Percentiles rank a stretch among this genome's conserved stretches.
These are phyloP conservation scores for Blastobotrys ciferrii DNA, from an alignment of 1,139 yeast genomes.

Conservation along the genomic window DNA sequence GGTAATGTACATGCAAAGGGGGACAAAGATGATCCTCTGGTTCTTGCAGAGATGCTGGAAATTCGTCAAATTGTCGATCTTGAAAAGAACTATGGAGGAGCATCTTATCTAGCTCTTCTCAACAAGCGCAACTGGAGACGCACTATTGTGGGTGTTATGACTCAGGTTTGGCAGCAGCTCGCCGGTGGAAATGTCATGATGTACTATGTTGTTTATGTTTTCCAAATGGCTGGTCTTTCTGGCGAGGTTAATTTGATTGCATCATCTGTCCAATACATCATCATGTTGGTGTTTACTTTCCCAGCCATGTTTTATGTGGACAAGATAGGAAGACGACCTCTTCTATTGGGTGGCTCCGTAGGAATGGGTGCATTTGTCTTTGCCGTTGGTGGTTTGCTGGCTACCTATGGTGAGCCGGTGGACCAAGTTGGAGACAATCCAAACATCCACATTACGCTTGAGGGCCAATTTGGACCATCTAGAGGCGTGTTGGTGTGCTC, in stretches of 20 bases:
- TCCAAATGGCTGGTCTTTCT: slow-evolving; percentile 39
- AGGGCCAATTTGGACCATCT: slow-evolving; percentile 39
- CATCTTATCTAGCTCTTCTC: slow-evolving; percentile 46
- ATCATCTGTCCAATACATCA: slow-evolving; percentile 57
- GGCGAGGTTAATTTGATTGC: slow-evolving; percentile 43
- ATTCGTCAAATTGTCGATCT: slow-evolving; percentile 46
- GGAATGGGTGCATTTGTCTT: slow-evolving; percentile 43
- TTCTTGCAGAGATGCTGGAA: slow-evolving; percentile 55
- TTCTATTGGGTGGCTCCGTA: slow-evolving; percentile 35
- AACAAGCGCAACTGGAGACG: slow-evolving; percentile 47
- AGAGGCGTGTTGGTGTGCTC: slow-evolving; percentile 55
- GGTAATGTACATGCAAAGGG: slow-evolving; percentile 53
- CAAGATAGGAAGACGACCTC: slow-evolving; percentile 53
- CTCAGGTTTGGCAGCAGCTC: slow-evolving; percentile 71
- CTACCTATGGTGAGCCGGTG: slow-evolving; percentile 40
- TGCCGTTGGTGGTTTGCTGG: slow-evolving; percentile 44
- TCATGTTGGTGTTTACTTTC: slow-evolving; percentile 38
- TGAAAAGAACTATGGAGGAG: slow-evolving; percentile 25
- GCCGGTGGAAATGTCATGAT: slow-evolving; percentile 69
- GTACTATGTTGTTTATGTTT: slow-evolving; percentile 41
- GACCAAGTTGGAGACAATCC: slow-evolving; percentile 43
- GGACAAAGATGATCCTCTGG: slow-evolving; percentile 50
- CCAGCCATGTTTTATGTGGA: slow-evolving; percentile 50
- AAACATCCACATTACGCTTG: slow-evolving; percentile 48
- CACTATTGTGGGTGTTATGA: slow-evolving; percentile 52